These are phyloP conservation scores for Trichosporon sp. DNA, from an alignment of 1,284 basidiomycete genomes.

Conservation along the genomic window DNA sequence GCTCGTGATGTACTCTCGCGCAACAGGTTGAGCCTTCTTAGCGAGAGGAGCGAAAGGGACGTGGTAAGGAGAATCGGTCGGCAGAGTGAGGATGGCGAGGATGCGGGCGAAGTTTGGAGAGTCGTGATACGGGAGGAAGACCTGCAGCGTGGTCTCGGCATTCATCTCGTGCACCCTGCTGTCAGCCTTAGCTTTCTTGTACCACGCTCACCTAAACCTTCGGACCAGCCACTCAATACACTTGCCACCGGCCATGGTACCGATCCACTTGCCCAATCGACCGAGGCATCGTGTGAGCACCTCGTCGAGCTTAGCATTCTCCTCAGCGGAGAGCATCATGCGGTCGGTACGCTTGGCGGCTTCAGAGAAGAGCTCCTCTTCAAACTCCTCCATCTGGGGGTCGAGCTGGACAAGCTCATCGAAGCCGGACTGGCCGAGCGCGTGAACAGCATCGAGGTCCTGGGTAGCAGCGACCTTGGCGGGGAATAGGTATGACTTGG, in stretches of 20 bases:
- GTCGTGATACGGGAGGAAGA: conserved; percentile 92
- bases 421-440: conserved; percentile 74
- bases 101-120: conserved; percentile 93
- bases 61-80: conserved; percentile 39
- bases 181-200: background rate
- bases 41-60: conserved; percentile 66
- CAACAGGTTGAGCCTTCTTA: conserved; percentile 64
- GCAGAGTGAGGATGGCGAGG: conserved; percentile 74
- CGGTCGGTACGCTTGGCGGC: conserved; percentile 70
- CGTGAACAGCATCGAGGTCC: conserved; percentile 79
- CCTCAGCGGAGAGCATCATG: conserved; percentile 66
- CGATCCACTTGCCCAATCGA: conserved; percentile 70
- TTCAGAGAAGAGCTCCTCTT: conserved; percentile 76
- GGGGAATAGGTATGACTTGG: conserved; percentile 79
- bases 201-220: conserved; percentile 67
- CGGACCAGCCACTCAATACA: conserved; percentile 95
- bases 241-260: conserved; percentile 75
- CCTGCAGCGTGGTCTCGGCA: conserved; percentile 65
- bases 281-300: conserved; percentile 56
- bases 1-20: conserved; percentile 65
- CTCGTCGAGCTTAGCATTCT: conserved; percentile 57
- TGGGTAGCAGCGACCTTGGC: conserved; percentile 70
- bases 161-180: conserved; percentile 89
- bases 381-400: conserved; percentile 51
- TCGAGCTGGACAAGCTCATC: conserved; percentile 62